These are phyloP conservation scores for Aspergillus carbonarius DNA, from an alignment of 2,329 filamentous ascomycete genomes.

Conservation along the genomic window DNA sequence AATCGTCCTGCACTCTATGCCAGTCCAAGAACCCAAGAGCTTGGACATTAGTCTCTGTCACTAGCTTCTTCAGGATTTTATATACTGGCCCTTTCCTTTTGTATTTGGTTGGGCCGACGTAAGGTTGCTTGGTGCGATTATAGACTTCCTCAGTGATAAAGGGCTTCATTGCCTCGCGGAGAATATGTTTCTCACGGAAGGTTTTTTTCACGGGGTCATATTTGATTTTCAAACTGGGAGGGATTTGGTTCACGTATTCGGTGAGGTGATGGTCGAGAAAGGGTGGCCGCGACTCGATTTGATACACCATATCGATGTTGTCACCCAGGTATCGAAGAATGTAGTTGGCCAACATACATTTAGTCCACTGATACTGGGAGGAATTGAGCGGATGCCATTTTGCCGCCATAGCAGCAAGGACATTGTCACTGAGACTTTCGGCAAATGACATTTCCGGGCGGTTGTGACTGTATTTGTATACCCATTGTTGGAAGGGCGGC, in stretches of 20 bases:
- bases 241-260: constrained; percentile 30
- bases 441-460: constrained; percentile 18
- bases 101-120: constrained; percentile 48
- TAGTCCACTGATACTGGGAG: constrained; percentile 14
- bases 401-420: constrained; percentile 6
- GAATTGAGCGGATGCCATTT: constrained; percentile 43
- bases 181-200: constrained; percentile 52
- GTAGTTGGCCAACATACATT: constrained; percentile 10
- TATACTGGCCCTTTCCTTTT: constrained; percentile 47
- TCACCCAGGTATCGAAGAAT: constrained; percentile 21
- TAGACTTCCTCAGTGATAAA: constrained; percentile 56
- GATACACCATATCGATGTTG: constrained; percentile 27
- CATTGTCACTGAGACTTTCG: constrained; percentile 8
- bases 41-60: constrained; percentile 40
- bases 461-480: constrained; percentile 10
- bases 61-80: constrained; percentile 23
- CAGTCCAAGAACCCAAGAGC: constrained; percentile 45
- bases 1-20: constrained; percentile 31
- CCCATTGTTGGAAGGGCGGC: constrained; percentile 39
- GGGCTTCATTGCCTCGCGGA: constrained; percentile 51
- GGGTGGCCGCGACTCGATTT: constrained; percentile 29
- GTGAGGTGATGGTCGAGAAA: constrained; percentile 35
- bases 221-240: constrained; percentile 32
- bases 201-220: constrained; percentile 14
- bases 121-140: constrained; percentile 51